A percentile compares a stretch with the other conserved stretches of the same genome.
These are phyloP conservation scores for Stellera chamaejasme DNA, from an alignment of 345 rosid species.

Conservation along the genomic window DNA sequence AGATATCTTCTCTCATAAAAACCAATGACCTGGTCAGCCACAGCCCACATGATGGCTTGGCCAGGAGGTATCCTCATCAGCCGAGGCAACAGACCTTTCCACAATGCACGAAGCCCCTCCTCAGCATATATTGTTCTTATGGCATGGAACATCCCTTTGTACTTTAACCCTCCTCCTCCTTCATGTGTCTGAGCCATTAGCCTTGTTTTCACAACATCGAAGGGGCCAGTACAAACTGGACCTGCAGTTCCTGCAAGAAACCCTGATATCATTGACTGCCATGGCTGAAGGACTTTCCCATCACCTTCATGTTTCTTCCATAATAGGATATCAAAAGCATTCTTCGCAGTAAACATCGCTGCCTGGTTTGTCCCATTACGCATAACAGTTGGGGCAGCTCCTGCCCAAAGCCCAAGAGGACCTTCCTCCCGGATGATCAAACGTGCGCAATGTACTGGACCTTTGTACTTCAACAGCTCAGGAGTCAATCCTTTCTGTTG, in stretches of 20 bases:
- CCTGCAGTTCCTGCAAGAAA: conserved; percentile 94
- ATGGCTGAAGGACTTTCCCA: conserved; percentile 69
- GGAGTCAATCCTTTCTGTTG: conserved; percentile 89
- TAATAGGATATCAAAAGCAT: conserved; percentile 63
- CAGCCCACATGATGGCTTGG: conserved; percentile 98
- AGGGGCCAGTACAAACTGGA: conserved; percentile 91
- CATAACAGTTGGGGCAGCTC: conserved; percentile 95
- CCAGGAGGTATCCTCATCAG: conserved; percentile 98
- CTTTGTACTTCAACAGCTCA: conserved; percentile 79
- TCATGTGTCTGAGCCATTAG: conserved; percentile 78
- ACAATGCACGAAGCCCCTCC: conserved; percentile 75
- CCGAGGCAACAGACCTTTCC: conserved; percentile 93
- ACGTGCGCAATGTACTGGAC: conserved; percentile 83
- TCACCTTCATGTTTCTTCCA: conserved; percentile 98
- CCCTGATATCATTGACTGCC: conserved; percentile 97
- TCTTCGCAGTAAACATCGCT: conserved; percentile 92
- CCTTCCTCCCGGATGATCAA: conserved; percentile 66
- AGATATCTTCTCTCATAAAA: conserved; percentile 65
- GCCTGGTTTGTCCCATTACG: conserved; percentile 98
- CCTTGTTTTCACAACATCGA: conserved; percentile 98
- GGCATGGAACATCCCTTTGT: conserved; percentile 92
- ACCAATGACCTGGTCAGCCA: conserved; percentile 90
- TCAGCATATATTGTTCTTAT: conserved; percentile 70
- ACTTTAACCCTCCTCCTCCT: conserved; percentile 46
- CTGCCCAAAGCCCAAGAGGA: conserved; percentile 85